These are phyloP conservation scores for Theobroma grandiflorum DNA, from an alignment of 441 rosid genomes.

Conservation along the genomic window DNA sequence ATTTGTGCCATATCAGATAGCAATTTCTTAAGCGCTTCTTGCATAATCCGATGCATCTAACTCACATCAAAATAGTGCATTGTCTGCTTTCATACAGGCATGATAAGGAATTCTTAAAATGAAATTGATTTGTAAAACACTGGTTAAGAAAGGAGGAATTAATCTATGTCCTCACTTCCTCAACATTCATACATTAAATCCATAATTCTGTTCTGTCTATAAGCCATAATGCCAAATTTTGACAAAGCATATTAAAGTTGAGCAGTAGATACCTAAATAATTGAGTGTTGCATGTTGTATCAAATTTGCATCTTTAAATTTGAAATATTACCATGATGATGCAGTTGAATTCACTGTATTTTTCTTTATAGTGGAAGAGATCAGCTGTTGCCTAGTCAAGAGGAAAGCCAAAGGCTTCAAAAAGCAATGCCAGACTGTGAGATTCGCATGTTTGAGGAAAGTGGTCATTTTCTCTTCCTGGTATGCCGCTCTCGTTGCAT, in stretches of 20 bases:
- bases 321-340: not conserved
- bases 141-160: not conserved
- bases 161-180: not conserved
- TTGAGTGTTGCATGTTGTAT: not conserved
- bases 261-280: not conserved
- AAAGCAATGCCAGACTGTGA: slow-evolving; percentile 55
- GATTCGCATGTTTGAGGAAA: slow-evolving; percentile 58
- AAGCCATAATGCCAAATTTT: not conserved
- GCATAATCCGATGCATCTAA: not conserved
- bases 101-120: not conserved
- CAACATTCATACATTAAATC: not conserved
- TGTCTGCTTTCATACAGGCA: not conserved
- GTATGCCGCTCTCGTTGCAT: slow-evolving; percentile 44
- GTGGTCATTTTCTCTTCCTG: slow-evolving; percentile 85
- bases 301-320: not conserved
- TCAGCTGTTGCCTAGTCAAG: slow-evolving; percentile 71
- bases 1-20: not conserved
- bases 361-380: slow-evolving; percentile 69
- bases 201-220: not conserved
- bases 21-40: not conserved
- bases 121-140: not conserved
- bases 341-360: slow-evolving; percentile 16
- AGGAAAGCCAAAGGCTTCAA: slow-evolving; percentile 68
- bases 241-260: not conserved
- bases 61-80: not conserved